Evolutionary conservation across 2,329 filamentous ascomycete genomes (phyloP), one percentile per base, ranked within the genome.

Genomic region (Pseudogymnoascus sp.): DNA sequence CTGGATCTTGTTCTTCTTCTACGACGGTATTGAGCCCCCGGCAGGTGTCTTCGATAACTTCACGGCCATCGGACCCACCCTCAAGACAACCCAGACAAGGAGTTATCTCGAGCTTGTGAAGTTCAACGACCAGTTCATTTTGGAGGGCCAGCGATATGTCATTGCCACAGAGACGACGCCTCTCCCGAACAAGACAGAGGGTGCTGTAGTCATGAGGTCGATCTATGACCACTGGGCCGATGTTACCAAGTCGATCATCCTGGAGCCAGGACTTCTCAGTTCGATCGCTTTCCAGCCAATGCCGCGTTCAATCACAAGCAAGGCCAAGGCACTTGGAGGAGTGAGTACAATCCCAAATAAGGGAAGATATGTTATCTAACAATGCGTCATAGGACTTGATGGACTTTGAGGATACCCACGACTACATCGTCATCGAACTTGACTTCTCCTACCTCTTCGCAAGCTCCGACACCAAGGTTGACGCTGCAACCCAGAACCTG

Each of bases 1-100:
- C 18, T 85, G 81, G 81, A 76, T 83, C 62, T 70, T 87, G 62
- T 86, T 86, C 70, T 68, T 84, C 35, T 86, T 84, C 73, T 87
- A 86, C 69, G 81, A 87, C 69, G 84, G 81, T 1, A 76, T 78
- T 0, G 70, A 72, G 58, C 78, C 78, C 0, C 83, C 84, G 0
- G 67, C 73, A 1, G 47, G 43, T 59, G 57, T 57, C 12, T 61
- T 58, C 6, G 78, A 74, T 4, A 78, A 79, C 61, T 87, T 87
- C 69, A 77, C 78, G 1, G 73, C 74, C 38, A 74, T 82, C 14
- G 62, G 60, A 43, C 59, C 61, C 8, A 43, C 16, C 12, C 18
- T 63, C 35, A 63, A 59, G 38, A 59, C 62, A 16, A 32, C 20
- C 12, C 37, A 25, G 28, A 59, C 35, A 32, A 54, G 39, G 28